Evolutionary conservation across 1,284 basidiomycete genomes (phyloP).

Genomic region (Irpex sp.): DNA sequence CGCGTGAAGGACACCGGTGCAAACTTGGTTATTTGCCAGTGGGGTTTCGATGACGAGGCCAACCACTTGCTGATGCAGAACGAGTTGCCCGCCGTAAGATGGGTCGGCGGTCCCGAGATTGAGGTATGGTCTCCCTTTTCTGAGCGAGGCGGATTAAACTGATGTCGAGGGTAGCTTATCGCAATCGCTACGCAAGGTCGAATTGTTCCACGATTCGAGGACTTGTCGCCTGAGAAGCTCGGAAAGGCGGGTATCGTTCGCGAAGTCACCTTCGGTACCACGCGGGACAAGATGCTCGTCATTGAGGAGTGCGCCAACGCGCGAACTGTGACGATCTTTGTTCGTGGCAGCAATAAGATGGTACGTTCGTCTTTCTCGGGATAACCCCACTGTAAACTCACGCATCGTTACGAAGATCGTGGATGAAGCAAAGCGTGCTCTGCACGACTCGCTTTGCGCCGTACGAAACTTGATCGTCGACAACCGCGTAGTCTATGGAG

Average conservation of each 20-base stretch:
- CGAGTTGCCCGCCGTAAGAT: conserved; percentile 95
- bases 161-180: conserved; percentile 62
- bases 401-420: conserved; percentile 66
- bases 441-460: conserved; percentile 97
- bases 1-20: conserved; percentile 97
- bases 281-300: conserved; percentile 97
- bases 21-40: conserved; percentile 98
- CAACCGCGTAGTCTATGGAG: conserved; percentile 97
- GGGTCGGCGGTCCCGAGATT: conserved; percentile 99
- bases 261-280: conserved; percentile 95
- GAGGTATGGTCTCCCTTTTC: conserved; percentile 54
- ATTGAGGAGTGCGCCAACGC: conserved; percentile 99
- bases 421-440: conserved; percentile 95
- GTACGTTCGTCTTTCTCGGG: conserved; percentile 37
- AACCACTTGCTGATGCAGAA: conserved; percentile 99
- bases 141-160: neutral
- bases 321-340: conserved; percentile 95
- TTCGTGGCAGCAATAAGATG: conserved; percentile 99
- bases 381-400: neutral
- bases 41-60: conserved; percentile 99
- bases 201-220: conserved; percentile 97
- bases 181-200: conserved; percentile 98
- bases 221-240: conserved; percentile 88
- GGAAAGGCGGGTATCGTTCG: conserved; percentile 92
- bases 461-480: conserved; percentile 95